phyloP scores from a whole-genome alignment of 2,329 filamentous ascomycete genomes.

The Rutstroemia sp. region DNA sequence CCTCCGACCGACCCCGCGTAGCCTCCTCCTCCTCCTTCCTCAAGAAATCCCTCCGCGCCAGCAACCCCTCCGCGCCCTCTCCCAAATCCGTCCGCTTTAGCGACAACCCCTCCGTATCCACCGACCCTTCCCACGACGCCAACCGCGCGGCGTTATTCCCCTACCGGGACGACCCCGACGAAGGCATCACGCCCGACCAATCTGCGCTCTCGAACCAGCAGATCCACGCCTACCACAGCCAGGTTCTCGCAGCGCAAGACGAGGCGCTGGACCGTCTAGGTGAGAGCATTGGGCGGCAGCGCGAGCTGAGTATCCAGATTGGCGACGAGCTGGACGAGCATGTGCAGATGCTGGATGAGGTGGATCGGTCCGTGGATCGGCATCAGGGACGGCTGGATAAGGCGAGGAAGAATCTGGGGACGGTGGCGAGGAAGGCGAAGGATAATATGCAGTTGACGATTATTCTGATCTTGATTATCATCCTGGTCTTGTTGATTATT shows the following conservation, averaged over 20 bases:
- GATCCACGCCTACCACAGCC: constrained; percentile 76
- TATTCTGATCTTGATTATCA: constrained; percentile 60
- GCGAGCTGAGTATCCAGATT: constrained; percentile 91
- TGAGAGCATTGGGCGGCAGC: constrained; percentile 78
- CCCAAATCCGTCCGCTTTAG: constrained; percentile 82
- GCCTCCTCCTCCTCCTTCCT: constrained; percentile 37
- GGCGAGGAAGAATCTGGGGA: constrained; percentile 64
- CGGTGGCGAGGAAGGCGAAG: constrained; percentile 64
- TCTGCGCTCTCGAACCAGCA: constrained; percentile 67
- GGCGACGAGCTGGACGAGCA: constrained; percentile 93
- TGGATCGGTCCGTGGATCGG: constrained; percentile 74
- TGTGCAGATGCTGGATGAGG: constrained; percentile 80
- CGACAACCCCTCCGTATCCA: constrained; percentile 43
- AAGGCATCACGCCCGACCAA: constrained; percentile 23
- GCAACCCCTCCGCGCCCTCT: constrained; percentile 25
- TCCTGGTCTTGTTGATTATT: constrained; percentile 60
- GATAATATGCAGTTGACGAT: constrained; percentile 79
- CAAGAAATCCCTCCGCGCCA: constrained; percentile 29
- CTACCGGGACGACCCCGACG: constrained; percentile 64
- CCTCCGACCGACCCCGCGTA: constrained; percentile 32
- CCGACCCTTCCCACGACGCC: constrained; percentile 32
- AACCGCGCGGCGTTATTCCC: constrained; percentile 54
- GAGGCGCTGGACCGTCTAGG: constrained; percentile 84
- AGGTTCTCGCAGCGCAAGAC: constrained; percentile 82
- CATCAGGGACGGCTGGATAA: constrained; percentile 70